Base-by-base conservation (phyloP, 1,139 yeast genomes). In the Hyphopichia pseudoburtonii region DNA sequence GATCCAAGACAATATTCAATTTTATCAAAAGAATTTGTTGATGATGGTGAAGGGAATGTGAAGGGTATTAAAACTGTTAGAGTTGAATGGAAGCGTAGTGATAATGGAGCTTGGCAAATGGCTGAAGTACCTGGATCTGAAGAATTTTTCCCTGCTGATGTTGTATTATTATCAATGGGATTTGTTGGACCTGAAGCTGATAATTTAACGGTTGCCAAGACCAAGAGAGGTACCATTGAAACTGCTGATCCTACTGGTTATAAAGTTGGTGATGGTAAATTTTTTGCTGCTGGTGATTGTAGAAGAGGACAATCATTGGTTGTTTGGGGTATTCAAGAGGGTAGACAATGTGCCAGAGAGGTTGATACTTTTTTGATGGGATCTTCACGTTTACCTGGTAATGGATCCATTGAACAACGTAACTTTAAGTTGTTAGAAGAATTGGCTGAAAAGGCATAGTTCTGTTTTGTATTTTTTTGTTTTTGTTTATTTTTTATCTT, bases 301-400 rank as follows among this genome's bases (percentile, higher is more conserved):
- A 85, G 98, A 73, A 84, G 98, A 68, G 98, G 98, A 24, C 98
- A 92, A 72, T 88, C 96, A 3, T 79, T 92, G 62, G 94, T 92
- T 61, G 98, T 92, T 41, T 92, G 98, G 97, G 98, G 97, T 69
- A 92, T 92, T 53, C 97, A 92, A 69, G 98, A 92, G 70, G 98
- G 98, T 51, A 82, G 97, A 71, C 97, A 92, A 66, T 87, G 96
- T 77, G 98, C 98, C 28, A 79, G 96, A 51, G 90, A 87, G 54
- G 94, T 92, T 44, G 98, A 92, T 58, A 64, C 72, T 52, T 86
- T 64, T 62, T 73, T 92, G 62, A 81, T 82, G 81, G 89, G 92
- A 24, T 65, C 77, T 44, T 77, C 96, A 25, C 76, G 87, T 57
- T 76, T 92, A 52, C 97, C 98, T 43, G 96, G 96, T 32, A 86